phyloP scores from a whole-genome alignment of 495 filamentous ascomycete genomes.

The Xylaria acuta region DNA sequence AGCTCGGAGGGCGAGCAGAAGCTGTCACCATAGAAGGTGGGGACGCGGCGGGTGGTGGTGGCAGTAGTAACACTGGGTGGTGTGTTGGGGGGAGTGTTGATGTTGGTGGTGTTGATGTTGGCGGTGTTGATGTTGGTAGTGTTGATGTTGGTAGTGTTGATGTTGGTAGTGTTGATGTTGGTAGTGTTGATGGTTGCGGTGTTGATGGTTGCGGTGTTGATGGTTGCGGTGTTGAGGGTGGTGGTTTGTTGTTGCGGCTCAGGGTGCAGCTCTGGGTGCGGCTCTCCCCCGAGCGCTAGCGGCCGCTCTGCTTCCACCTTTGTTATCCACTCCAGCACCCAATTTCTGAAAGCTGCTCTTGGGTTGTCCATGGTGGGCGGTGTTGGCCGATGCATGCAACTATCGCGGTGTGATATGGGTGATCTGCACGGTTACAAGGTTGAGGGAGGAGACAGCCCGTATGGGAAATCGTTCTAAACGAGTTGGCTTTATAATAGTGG shows the following conservation, averaged over 20 bases:
- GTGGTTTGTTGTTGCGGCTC: neutral
- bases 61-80: neutral
- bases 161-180: too few species aligned
- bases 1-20: neutral
- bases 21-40: neutral
- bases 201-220: too few species aligned
- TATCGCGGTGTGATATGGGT: neutral
- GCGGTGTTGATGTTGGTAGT: neutral
- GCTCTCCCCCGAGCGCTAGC: neutral
- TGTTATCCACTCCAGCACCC: neutral
- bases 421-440: neutral
- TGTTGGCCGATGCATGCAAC: neutral
- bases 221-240: neutral
- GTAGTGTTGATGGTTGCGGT: too few species aligned
- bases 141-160: neutral
- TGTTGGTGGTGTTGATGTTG: too few species aligned
- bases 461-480: neutral
- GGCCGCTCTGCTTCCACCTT: neutral
- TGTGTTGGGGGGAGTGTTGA: neutral
- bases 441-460: neutral
- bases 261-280: too few species aligned
- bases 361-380: neutral
- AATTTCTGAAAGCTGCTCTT: neutral
- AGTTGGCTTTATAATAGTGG: neutral
- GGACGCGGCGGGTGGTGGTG: neutral